phyloP scores from a whole-genome alignment of 805 yeast species.

The Candida methanosorbosa region DNA sequence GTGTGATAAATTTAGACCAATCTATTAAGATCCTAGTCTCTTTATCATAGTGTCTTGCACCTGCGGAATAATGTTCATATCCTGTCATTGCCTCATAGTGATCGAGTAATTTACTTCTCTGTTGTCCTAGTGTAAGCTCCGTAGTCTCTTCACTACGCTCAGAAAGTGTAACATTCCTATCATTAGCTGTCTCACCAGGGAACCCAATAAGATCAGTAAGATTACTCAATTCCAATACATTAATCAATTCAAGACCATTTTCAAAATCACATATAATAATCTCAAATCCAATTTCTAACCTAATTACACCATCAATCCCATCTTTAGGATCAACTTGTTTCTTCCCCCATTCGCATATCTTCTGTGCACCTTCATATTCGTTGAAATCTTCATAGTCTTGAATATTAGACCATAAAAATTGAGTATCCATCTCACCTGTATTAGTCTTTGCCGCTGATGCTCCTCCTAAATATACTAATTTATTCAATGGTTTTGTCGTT shows the following conservation, averaged over 20 bases:
- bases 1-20: conserved; percentile 43
- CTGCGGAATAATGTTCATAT: conserved; percentile 39
- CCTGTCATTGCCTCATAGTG: conserved; percentile 23
- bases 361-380: conserved; percentile 39
- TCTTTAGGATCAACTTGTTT: conserved; percentile 19
- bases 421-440: conserved; percentile 58
- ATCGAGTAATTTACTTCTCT: conserved; percentile 17
- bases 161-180: not conserved
- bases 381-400: conserved; percentile 20
- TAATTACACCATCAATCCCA: conserved; percentile 44
- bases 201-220: conserved; percentile 29
- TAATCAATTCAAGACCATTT: conserved; percentile 33
- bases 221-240: conserved; percentile 32
- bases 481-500: conserved; percentile 37
- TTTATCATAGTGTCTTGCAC: conserved; percentile 35
- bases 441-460: conserved; percentile 53
- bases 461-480: conserved; percentile 49
- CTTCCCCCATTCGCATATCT: conserved; percentile 50
- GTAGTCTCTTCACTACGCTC: not conserved
- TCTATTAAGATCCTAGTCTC: conserved; percentile 44
- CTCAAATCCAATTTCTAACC: conserved; percentile 56
- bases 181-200: conserved; percentile 19
- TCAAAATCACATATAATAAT: conserved; percentile 53
- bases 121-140: conserved; percentile 4
- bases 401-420: conserved; percentile 30